Evolutionary conservation across 2,329 filamentous ascomycete species (phyloP), one percentile per base, ranked within the genome.

Genomic region (Rhytidhysteron rufulum): DNA sequence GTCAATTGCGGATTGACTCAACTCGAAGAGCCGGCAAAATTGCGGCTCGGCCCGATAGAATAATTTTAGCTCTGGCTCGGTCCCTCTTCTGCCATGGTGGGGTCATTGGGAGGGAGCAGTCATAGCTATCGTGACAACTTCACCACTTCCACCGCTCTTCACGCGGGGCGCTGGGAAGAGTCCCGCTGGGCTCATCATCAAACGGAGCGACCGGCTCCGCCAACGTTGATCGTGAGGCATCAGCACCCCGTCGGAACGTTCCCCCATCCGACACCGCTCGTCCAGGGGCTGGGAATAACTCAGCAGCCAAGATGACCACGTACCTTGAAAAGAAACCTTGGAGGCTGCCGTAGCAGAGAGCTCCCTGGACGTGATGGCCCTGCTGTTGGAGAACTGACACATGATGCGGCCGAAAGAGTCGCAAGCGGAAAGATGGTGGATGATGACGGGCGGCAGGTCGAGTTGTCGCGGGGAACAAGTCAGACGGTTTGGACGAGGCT

Each of bases 361-460:
- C 37, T 60, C 51, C 18, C 31, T 33, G n/a, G 53, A 55, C 5
- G 58, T 57, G 16, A 62, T 48, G 20, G 56, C 50, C n/a, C 42
- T 45, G n/a, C n/a, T n/a, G n/a, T n/a, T n/a, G 25, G 57, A 51
- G 37, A 48, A 54, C 34, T 53, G 55, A 41, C 52, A 59, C 60
- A 65, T 64, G 45, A 32, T 39, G 47, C 61, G 43, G 8, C 42
- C 51, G 30, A 47, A 46, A 10, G 50, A 41, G 42, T 50, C 58
- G 45, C 62, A 65, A 31, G 47, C 60, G 10, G 54, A 51, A 19
- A 57, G 36, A 31, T 58, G 53, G 44, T 58, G 37, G 53, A 30
- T 55, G 40, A 2, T 51, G 50, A 39, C 56, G 54, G 36, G 30
- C 10, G 31, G n/a, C n/a, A 16, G 53, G 31, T 39, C 17, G 33